Evolutionary conservation across 441 rosid species (phyloP), one percentile per base, ranked within the genome.

Genomic region (Brassica hybrid): DNA sequence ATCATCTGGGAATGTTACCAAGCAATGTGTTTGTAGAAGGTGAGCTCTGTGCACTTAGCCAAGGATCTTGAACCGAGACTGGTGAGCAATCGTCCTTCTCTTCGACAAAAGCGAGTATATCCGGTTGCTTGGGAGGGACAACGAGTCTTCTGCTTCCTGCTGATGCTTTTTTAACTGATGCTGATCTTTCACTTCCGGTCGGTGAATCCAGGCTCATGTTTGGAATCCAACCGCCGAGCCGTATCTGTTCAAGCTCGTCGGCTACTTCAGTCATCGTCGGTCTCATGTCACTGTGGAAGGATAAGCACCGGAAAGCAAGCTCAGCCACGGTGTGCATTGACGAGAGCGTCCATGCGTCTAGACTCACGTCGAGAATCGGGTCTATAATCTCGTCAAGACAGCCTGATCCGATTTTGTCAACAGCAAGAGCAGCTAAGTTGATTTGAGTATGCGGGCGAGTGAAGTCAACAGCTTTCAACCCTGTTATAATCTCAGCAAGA

Each of bases 11-110:
- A 76, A 83, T 83, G 68, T 91, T 87, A 76, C 87, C 89, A 54
- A 92, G 76, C 76, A 94, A 83, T 84, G 95, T 91, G 81, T 85
- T 92, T 16, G 94, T 65, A n/a, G 97, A 89, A 81, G 97, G 97
- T 16, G 97, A 94, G 89, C 97, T 94, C 34, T 92, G 92, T 65
- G 86, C 95, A 68, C 98, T 94, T 71, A 84, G 80, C 97, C 98
- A 92, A 34, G 90, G 89, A 76, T 92, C 97, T 81, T 86, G 97
- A 30, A 92, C 95, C 6, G 98, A 94, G 54, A 91, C 90, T 0
- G 93, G 98, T 18, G 95, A 92, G 77, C 85, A 84, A 65, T 84
- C 90, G 59, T 82, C 85, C 23, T 79, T 86, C 83, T 83, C 93
- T 72, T 85, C 88, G 11, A 87, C 30, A 0, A 90, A 59, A 14